Evolutionary conservation across 1,139 yeast genomes (phyloP).

Genomic region (Pichia sp.): DNA sequence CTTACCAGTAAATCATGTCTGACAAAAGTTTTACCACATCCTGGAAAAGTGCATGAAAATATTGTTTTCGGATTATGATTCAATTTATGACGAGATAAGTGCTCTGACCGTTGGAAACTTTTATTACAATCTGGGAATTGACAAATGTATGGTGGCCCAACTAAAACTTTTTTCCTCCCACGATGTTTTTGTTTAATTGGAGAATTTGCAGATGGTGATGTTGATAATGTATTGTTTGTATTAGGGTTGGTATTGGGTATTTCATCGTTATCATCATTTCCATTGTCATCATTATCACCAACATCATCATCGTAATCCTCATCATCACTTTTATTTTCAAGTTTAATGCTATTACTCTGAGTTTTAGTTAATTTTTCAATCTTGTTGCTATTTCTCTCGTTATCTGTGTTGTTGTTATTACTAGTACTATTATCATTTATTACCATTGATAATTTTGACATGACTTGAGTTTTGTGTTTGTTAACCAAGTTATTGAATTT

Average conservation of each 20-base stretch:
- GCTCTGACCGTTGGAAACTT: slow-evolving; percentile 31
- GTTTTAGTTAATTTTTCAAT: not conserved
- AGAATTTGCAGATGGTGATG: not conserved
- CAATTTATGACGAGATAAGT: slow-evolving; percentile 30
- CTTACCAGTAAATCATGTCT: slow-evolving; percentile 47
- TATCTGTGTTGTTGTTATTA: too few species aligned
- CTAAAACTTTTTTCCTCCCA: slow-evolving; percentile 17
- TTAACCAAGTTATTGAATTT: not conserved
- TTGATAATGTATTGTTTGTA: not conserved
- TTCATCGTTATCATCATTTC: not conserved
- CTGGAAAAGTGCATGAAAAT: slow-evolving; percentile 40
- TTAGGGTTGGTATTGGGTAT: not conserved
- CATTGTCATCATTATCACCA: not conserved
- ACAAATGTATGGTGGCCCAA: slow-evolving; percentile 27
- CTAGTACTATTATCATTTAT: slow-evolving; percentile 7
- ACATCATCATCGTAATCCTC: not conserved
- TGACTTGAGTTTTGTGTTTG: not conserved
- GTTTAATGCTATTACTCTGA: not conserved
- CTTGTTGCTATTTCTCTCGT: not conserved
- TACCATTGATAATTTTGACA: slow-evolving; percentile 9
- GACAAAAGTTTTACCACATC: slow-evolving; percentile 55
- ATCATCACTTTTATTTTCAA: not conserved
- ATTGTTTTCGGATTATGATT: slow-evolving; percentile 34
- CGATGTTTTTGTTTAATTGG: slow-evolving; percentile 3
- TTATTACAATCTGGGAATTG: slow-evolving; percentile 29